A percentile compares a stretch with the other conserved stretches of the same genome.
These are phyloP conservation scores for Beauveria medogensis DNA, from an alignment of 2,329 filamentous ascomycete species.

Conservation along the genomic window DNA sequence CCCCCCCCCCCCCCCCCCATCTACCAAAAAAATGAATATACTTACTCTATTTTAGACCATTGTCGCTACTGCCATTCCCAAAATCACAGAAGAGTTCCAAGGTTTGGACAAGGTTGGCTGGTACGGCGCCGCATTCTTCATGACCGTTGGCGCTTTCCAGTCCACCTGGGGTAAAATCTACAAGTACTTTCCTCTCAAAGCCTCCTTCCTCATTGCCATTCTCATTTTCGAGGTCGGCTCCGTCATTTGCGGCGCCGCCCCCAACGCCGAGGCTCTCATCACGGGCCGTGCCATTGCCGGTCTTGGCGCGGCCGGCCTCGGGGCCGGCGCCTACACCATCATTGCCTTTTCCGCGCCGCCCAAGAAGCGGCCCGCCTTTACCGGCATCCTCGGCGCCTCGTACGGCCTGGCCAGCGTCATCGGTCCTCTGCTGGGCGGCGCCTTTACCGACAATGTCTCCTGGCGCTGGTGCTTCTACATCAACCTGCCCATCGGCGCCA, in stretches of 20 bases:
- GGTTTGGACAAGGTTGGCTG: constrained; percentile 39
- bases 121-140: constrained; percentile 43
- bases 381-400: constrained; percentile 18
- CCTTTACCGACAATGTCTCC: constrained; percentile 19
- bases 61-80: constrained; percentile 40
- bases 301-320: constrained; percentile 35
- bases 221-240: constrained; percentile 40
- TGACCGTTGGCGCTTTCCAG: constrained; percentile 30
- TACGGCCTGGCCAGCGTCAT: constrained; percentile 20
- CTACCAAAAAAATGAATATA: too few species aligned
- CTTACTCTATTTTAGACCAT: constrained; percentile 29
- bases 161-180: constrained; percentile 31
- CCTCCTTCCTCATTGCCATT: constrained; percentile 34
- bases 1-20: too few species aligned
- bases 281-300: constrained; percentile 38
- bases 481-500: constrained; percentile 23
- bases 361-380: constrained; percentile 17
- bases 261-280: constrained; percentile 33
- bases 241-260: constrained; percentile 31
- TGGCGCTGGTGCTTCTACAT: constrained; percentile 26
- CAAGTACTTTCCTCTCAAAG: constrained; percentile 38
- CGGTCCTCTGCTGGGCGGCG: constrained; percentile 20
- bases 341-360: constrained; percentile 28
- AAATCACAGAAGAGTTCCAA: constrained; percentile 38
- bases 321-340: constrained; percentile 37